phyloP scores from a whole-genome alignment of 305 asterid genomes.

The Solanum aculeatissimum region DNA sequence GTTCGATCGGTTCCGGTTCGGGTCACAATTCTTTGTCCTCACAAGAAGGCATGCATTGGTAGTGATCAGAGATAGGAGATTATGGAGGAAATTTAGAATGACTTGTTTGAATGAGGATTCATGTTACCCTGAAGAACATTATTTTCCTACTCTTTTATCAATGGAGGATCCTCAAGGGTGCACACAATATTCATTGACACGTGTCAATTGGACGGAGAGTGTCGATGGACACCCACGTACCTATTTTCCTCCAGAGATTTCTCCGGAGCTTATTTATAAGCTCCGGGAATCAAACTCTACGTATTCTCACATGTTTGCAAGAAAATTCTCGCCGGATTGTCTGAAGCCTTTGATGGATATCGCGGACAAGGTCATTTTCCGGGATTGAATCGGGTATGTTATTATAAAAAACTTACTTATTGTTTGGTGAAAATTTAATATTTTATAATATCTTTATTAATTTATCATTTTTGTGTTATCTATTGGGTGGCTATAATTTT shows the following conservation, averaged over 20 bases:
- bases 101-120: conserved; percentile 54
- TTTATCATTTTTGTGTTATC: background rate
- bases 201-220: conserved; percentile 76
- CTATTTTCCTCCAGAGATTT: conserved; percentile 47
- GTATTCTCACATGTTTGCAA: conserved; percentile 54
- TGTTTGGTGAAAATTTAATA: background rate
- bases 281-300: conserved; percentile 61
- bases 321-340: conserved; percentile 73
- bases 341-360: conserved; percentile 55
- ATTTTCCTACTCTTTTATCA: conserved; percentile 71
- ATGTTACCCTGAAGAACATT: conserved; percentile 87
- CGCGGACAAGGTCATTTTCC: conserved; percentile 53
- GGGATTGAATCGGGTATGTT: conserved; percentile 32
- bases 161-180: conserved; percentile 78
- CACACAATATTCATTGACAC: conserved; percentile 55
- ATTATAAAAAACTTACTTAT: background rate
- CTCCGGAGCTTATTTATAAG: conserved; percentile 35
- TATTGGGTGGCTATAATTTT: background rate
- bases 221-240: conserved; percentile 77
- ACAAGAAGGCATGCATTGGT: conserved; percentile 50
- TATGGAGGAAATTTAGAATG: conserved; percentile 70
- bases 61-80: conserved; percentile 63
- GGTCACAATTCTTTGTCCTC: conserved; percentile 72
- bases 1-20: conserved; percentile 48
- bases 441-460: no score